Conservation (phyloP, 352 stramenopile genomes). For the Elongisporangium undulatum region DNA sequence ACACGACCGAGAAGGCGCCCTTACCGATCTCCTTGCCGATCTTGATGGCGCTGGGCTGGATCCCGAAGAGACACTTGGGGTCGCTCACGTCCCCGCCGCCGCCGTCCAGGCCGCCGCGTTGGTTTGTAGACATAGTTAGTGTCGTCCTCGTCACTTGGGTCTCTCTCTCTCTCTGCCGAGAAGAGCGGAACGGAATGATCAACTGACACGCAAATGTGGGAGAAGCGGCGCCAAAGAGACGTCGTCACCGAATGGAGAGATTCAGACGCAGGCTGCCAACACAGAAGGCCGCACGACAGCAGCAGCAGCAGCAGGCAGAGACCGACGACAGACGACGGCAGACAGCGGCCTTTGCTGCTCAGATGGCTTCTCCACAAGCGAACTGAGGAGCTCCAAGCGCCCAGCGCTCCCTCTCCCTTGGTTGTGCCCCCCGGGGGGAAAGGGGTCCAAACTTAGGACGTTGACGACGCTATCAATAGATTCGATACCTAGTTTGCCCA, state of each 20-base stretch:
- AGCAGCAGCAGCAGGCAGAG: not conserved
- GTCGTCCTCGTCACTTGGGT: conserved; percentile 2
- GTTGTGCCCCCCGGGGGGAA: not conserved
- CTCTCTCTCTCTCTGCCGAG: not conserved
- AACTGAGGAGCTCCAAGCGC: not conserved
- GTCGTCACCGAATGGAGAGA: not conserved
- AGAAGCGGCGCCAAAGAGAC: not conserved
- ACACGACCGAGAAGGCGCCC: conserved; percentile 81
- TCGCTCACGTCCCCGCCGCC: conserved; percentile 18
- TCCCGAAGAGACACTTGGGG: conserved; percentile 35
- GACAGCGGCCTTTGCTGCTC: not conserved
- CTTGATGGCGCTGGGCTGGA: conserved; percentile 56
- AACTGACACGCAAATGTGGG: not conserved
- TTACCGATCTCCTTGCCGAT: conserved; percentile 83
- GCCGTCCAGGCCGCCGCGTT: conserved; percentile 24
- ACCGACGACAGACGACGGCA: not conserved
- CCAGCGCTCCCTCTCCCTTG: not conserved
- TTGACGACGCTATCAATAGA: not conserved
- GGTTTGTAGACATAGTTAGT: conserved; percentile 17
- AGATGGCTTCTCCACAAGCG: not conserved
- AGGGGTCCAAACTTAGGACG: not conserved
- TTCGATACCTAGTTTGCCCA: not conserved
- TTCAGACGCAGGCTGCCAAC: not conserved
- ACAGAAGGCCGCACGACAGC: not conserved
- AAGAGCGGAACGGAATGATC: not conserved